A percentile compares a stretch with the other conserved stretches of the same genome.
Evolutionary conservation across 176 grass and related monocot species (phyloP).

Genomic region (Urochloa ruziziensis): DNA sequence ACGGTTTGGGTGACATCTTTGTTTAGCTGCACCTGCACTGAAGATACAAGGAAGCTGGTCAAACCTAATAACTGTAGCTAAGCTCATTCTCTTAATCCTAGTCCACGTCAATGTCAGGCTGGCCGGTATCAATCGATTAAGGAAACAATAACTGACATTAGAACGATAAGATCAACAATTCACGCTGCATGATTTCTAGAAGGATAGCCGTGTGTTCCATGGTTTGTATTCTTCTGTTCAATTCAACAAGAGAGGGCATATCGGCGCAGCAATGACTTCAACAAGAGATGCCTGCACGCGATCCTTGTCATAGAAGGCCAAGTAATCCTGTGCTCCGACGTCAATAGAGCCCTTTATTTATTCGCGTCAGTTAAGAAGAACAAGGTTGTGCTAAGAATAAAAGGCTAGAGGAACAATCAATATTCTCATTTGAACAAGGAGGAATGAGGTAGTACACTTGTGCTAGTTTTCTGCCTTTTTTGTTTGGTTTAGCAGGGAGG

Average conservation of each 20-base stretch:
- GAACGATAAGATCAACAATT: slow-evolving; percentile 1
- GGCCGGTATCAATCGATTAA: neutral
- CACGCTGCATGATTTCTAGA: neutral
- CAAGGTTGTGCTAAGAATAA: neutral
- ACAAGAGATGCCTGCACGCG: slow-evolving; percentile 14
- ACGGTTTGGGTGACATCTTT: neutral
- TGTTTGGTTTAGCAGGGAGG: neutral
- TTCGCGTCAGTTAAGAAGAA: neutral
- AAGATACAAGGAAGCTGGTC: slow-evolving; percentile 1
- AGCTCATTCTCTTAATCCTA: neutral
- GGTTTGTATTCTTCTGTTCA: neutral
- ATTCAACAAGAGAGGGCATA: slow-evolving; percentile 23
- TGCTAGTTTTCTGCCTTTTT: neutral
- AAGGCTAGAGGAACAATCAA: neutral
- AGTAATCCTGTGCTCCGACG: neutral
- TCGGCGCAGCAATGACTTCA: neutral
- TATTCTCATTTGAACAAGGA: neutral
- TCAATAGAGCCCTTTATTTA: neutral
- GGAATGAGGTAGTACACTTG: neutral
- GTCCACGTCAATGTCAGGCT: neutral
- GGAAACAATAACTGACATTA: neutral
- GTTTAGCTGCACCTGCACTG: neutral
- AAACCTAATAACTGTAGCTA: slow-evolving; percentile 29
- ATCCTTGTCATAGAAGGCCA: slow-evolving; percentile 22
- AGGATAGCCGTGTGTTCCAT: neutral